Evolutionary conservation across 192 early-diverging fungal genomes (phyloP).

Genomic region (Umbelopsis vinacea): DNA sequence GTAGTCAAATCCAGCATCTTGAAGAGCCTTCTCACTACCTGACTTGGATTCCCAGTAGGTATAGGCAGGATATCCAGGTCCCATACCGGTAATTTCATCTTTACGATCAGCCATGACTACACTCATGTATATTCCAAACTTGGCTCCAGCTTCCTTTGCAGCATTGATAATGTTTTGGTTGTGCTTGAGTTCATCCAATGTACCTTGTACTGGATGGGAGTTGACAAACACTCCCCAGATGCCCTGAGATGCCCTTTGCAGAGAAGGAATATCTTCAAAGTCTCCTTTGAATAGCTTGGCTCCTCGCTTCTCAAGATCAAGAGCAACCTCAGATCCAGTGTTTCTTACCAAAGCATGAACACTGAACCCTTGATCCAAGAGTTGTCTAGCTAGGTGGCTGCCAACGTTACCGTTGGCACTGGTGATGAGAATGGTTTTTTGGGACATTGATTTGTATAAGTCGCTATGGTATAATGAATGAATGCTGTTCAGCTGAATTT

Average conservation of each 20-base stretch:
- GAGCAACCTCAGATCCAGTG: neutral
- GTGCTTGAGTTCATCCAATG: slow-evolving; percentile 10
- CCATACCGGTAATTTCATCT: neutral
- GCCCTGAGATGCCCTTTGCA: neutral
- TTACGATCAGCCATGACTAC: slow-evolving; percentile 1
- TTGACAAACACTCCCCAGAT: slow-evolving; percentile 31
- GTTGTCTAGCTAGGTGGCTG: neutral
- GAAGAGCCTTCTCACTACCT: neutral
- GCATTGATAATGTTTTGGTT: slow-evolving; percentile 11
- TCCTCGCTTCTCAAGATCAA: neutral
- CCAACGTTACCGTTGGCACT: neutral
- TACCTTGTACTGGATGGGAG: slow-evolving; percentile 20
- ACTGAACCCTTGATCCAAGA: slow-evolving; percentile 4
- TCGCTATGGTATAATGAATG: too few relatives aligned
- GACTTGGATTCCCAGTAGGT: neutral
- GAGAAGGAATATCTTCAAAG: neutral
- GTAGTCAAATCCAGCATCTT: slow-evolving; percentile 19
- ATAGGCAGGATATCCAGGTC: neutral
- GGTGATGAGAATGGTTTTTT: neutral
- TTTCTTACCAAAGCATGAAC: slow-evolving; percentile 2
- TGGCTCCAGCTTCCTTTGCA: slow-evolving; percentile 3
- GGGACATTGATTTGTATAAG: neutral
- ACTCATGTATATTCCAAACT: slow-evolving; percentile 9
- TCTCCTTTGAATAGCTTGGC: neutral
- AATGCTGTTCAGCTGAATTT: too few relatives aligned